Base-by-base conservation (phyloP, 108 stramenopile species). In the Pseudonitzschia pungens region DNA sequence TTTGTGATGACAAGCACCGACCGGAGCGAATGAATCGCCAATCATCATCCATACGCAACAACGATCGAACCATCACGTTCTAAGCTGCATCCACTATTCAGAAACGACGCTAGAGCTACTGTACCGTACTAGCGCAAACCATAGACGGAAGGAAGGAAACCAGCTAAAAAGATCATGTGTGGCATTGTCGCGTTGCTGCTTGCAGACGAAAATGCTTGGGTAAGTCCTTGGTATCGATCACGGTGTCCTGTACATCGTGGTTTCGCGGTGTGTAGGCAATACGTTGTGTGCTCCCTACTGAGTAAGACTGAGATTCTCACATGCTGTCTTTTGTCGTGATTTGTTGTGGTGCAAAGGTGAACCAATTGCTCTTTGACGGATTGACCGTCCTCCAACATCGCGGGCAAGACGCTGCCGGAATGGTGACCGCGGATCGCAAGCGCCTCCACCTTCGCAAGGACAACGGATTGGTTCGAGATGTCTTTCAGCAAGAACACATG, bases 401-500 rank as follows among this genome's bases (percentile, higher is more conserved):
- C 27, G 99, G 99, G 16, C 99, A 99, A 80, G 99, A 99, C 78
- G 97, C 98, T n/a, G 99, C 99, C 28, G 99, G 99, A 21, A 97
- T 97, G 57, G 97, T 92, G 24, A 97, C 96, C 40, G 84, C 92
- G 11, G 90, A 96, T 76, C 82, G 81, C 31, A 75, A 81, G 10
- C 88, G 94, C 50, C 84, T 98, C 52, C 93, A 97, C 77, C 80
- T 98, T 27, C 90, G 92, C 55, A 98, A 98, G 81, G 98, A 97
- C 79, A 97, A 96, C 70, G 99, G 99, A 28, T 81, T 97, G 65
- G 98, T 99, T 55, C 83, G 93, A 65, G 98, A 99, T 64, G 97
- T 99, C 27, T 99, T 99, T 74, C 96, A 92, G 60, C 86, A 89
- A 31, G 90, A 96, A 75, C 94, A 95, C 81, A 98, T 99, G 97